Evolutionary conservation across 176 grass and related monocot species (phyloP), one percentile per base, ranked within the genome.

Genomic region (Otatea glauca): DNA sequence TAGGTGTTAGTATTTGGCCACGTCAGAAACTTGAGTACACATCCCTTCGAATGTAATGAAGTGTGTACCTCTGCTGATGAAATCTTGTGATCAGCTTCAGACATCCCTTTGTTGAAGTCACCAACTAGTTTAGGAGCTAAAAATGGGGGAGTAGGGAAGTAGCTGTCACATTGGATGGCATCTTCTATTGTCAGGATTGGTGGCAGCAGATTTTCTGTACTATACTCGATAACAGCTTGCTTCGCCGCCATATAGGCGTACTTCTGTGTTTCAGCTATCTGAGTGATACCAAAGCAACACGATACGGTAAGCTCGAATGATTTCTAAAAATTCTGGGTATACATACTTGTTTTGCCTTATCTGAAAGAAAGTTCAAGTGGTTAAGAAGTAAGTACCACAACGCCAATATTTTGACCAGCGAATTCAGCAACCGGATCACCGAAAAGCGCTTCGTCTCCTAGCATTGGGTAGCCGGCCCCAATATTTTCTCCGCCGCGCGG

Each of bases 31-130:
- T 29, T 29, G 29, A 29, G 29, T 29, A 1, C 29, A 29, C 29
- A 29, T 29, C 29, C 29, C 13, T 20, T 76, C 23, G 10, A 59
- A 72, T 39, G 23, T 39, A 23, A 29, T 2, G 12, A 45, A 82
- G 4, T 23, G 9, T 20, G 24, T 89, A 93, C 94, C 91, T 97
- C 90, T 34, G 64, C 89, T 24, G 85, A 92, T 45, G 90, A 50
- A 70, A 97, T 94, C 82, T 92, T 94, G 72, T 97, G 95, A 71
- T 97, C 92, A 79, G 95, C 95, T 86, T 92, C 84, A 61, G 84
- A 86, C 95, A 97, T 94, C 78, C 92, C 95, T 82, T 91, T 44
- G 11, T 90, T 84, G 45, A 91, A 86, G 59, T 97, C 85, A 49
- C 95, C 95, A 74, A 91, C 55, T 75, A 88, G 85, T 65, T 83